Evolutionary conservation across 2,329 filamentous ascomycete species (phyloP).

Genomic region (Dothistroma septosporum): DNA sequence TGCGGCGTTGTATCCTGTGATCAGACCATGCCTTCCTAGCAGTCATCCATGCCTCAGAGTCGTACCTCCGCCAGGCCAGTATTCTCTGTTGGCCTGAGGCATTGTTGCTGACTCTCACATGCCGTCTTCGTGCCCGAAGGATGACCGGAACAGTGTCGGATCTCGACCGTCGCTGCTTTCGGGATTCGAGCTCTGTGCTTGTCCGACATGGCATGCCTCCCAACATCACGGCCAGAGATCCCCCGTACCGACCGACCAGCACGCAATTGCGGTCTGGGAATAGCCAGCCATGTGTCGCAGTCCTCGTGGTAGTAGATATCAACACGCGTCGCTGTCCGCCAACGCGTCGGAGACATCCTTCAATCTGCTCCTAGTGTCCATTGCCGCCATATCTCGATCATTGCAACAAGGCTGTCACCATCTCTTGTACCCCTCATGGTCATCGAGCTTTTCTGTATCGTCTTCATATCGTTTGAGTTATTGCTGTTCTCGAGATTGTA

Average conservation of each 20-base stretch:
- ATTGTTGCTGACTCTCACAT: not conserved
- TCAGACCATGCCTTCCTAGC: too few relatives aligned
- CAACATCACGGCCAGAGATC: not conserved
- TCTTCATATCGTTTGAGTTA: slow-evolving; percentile 1
- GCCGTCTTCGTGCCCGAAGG: not conserved
- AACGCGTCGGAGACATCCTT: not conserved
- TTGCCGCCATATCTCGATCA: not conserved
- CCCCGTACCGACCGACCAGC: not conserved
- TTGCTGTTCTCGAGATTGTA: not conserved
- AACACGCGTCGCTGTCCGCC: not conserved
- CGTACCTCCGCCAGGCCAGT: not conserved
- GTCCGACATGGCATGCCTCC: not conserved
- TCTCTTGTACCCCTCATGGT: not conserved
- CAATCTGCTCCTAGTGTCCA: not conserved
- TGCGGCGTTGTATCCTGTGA: too few relatives aligned
- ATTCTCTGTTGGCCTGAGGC: not conserved
- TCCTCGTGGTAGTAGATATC: not conserved
- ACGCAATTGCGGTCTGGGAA: not conserved
- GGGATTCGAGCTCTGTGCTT: not conserved
- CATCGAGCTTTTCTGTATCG: not conserved
- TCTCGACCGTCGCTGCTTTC: not conserved
- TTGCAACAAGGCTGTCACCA: not conserved
- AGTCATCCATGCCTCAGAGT: too few relatives aligned
- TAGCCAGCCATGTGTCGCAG: not conserved
- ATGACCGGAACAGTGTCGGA: not conserved